A percentile compares a stretch with the other conserved stretches of the same genome.
Conservation (phyloP, 805 yeast species). For the Ogataea nonfermentans region DNA sequence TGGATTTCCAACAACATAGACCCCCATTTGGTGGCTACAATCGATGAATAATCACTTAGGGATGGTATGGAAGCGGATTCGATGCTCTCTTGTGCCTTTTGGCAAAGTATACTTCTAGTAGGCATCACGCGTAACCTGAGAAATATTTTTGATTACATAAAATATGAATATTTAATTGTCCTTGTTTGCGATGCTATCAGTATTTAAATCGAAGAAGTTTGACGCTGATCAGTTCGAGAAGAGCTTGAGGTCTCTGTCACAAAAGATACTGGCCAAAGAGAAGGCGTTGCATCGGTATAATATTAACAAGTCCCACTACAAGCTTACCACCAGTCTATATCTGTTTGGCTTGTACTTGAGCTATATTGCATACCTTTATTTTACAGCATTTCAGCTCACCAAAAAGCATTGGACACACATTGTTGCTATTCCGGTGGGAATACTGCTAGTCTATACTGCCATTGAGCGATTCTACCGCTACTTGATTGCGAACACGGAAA, state of each 20-base stretch:
- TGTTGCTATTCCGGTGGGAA: constrained; percentile 16
- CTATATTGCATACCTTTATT: constrained; percentile 25
- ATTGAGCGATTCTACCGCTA: constrained; percentile 20
- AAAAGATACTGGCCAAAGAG: constrained; percentile 32
- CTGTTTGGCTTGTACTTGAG: constrained; percentile 22
- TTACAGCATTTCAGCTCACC: constrained; percentile 2
- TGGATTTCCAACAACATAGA: constrained; percentile 66
- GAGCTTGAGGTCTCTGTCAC: constrained; percentile 39
- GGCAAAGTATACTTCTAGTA: constrained; percentile 18
- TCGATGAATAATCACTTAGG: constrained; percentile 15
- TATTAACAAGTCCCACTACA: constrained; percentile 18
- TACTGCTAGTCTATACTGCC: constrained; percentile 14
- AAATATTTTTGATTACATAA: not conserved
- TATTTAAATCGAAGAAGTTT: constrained; percentile 34
- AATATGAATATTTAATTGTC: not conserved
- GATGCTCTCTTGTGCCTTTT: constrained; percentile 17
- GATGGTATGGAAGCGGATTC: not conserved
- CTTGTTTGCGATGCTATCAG: constrained; percentile 19
- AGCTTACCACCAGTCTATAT: constrained; percentile 20
- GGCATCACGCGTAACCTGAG: constrained; percentile 24
- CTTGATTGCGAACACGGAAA: constrained; percentile 24
- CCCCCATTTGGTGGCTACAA: constrained; percentile 56
- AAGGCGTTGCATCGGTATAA: constrained; percentile 20
- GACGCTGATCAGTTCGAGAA: constrained; percentile 45
- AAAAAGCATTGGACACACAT: constrained; percentile 6